These are phyloP conservation scores for Hortiboletus campestris DNA, from an alignment of 768 basidiomycete species.

Conservation along the genomic window DNA sequence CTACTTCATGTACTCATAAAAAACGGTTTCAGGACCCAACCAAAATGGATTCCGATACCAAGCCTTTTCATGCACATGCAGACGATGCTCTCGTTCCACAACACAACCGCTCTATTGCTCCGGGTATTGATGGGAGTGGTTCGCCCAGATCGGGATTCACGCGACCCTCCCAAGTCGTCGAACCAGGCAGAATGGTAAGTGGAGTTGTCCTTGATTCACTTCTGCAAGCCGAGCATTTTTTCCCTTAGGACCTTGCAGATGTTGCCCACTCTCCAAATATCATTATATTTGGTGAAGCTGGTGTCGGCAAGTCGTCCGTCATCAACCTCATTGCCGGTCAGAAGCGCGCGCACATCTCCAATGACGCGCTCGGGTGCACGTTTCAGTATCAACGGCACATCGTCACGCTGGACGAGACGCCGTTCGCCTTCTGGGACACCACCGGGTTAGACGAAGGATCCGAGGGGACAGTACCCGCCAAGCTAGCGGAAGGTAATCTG, in stretches of 20 bases:
- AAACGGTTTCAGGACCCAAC: neutral
- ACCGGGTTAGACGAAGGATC: slow-evolving; percentile 7
- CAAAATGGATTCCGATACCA: neutral
- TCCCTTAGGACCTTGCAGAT: neutral
- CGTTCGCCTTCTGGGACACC: slow-evolving; percentile 5
- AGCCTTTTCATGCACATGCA: neutral
- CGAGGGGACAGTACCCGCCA: slow-evolving; percentile 7
- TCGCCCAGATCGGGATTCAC: neutral
- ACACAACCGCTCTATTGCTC: neutral
- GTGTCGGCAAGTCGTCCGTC: slow-evolving; percentile 7
- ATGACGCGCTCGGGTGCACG: slow-evolving; percentile 1
- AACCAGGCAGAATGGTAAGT: neutral
- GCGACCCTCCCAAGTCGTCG: neutral
- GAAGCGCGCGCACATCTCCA: neutral
- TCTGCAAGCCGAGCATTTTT: neutral
- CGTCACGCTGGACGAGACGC: neutral
- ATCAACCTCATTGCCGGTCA: slow-evolving; percentile 8
- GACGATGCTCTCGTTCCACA: neutral
- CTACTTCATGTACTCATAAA: neutral
- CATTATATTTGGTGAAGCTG: slow-evolving; percentile 1
- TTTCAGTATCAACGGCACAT: neutral
- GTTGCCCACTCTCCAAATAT: neutral
- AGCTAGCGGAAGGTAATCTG: neutral
- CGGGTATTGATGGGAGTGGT: neutral
- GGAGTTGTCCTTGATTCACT: neutral